phyloP scores from a whole-genome alignment of 2,329 filamentous ascomycete genomes.

The Mycogone perniciosa region DNA sequence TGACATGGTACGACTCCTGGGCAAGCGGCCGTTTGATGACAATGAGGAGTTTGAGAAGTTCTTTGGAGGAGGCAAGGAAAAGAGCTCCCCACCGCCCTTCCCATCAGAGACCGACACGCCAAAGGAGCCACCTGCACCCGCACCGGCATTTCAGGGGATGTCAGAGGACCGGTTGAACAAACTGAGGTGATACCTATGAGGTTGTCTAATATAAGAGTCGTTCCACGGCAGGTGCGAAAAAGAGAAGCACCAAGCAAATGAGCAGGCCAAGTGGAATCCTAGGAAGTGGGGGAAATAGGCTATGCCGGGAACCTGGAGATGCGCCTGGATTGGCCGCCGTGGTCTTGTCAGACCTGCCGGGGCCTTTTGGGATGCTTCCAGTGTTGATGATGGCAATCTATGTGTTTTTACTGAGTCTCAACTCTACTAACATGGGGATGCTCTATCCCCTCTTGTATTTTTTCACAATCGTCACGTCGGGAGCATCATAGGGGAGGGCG shows the following conservation, averaged over 20 bases:
- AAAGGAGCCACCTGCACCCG: conserved; percentile 30
- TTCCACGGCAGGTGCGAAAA: neutral
- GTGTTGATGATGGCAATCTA: neutral
- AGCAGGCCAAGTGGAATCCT: neutral
- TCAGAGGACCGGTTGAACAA: conserved; percentile 13
- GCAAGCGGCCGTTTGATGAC: conserved; percentile 78
- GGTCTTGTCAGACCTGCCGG: neutral
- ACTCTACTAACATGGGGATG: conserved; percentile 13
- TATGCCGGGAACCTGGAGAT: conserved; percentile 8
- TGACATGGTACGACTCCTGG: conserved; percentile 84
- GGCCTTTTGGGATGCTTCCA: neutral
- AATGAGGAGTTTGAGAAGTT: conserved; percentile 87
- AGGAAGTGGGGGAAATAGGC: neutral
- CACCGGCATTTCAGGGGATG: conserved; percentile 32
- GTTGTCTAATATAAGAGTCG: neutral
- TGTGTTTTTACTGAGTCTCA: conserved; percentile 13
- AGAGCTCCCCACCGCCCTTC: conserved; percentile 53
- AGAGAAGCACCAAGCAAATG: neutral
- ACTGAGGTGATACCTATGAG: conserved; percentile 9
- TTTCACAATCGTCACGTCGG: conserved; percentile 8
- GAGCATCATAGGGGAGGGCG: neutral
- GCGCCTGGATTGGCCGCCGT: conserved; percentile 9
- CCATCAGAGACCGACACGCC: conserved; percentile 38
- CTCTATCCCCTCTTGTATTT: conserved; percentile 8
- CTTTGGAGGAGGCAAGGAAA: conserved; percentile 60